Evolutionary conservation across 1,284 basidiomycete species (phyloP), one percentile per base, ranked within the genome.

Genomic region (Xerocomus nothofagi): DNA sequence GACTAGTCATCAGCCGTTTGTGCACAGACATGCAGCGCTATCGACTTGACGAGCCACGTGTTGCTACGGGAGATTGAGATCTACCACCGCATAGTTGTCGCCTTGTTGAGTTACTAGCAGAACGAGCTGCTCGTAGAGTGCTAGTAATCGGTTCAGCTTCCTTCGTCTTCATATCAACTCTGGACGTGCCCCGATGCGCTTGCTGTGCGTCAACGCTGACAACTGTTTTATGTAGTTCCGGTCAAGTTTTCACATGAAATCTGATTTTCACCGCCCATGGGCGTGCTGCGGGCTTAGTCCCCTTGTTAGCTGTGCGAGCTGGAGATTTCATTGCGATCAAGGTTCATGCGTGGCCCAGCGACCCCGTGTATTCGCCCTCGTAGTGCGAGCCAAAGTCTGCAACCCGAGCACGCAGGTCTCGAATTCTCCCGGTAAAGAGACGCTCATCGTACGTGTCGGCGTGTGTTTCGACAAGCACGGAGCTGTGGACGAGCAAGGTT

Each of bases 201-300:
- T 60, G 63, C 61, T 63, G 63, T 67, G 48, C 29, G 8, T 50
- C 39, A 27, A 51, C 37, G 34, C 61, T 31, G 46, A 49, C 34
- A 51, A 47, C 49, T 56, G 33, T 39, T 44, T 46, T 33, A 31
- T 34, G 41, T 51, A 44, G 59, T 48, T 56, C 44, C 57, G 49
- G 51, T 41, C 57, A 34, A 23, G n/a, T 43, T 59, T 41, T 55
- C 61, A 31, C 59, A 62, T 50, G 53, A 49, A 30, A 24, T 44
- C 36, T 33, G 62, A 57, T 59, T 52, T 56, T 57, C 65, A 65
- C 57, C 48, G 65, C 59, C 61, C 20, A 21, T 42, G 49, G 46
- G 46, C 23, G 50, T 50, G 17, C 41, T 48, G 47, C 61, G 65
- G 61, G 48, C 56, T 49, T 15, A 32, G 51, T 58, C 45, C 33